phyloP scores from a whole-genome alignment of 139 green algal species.

The Volvox reticuliferus region DNA sequence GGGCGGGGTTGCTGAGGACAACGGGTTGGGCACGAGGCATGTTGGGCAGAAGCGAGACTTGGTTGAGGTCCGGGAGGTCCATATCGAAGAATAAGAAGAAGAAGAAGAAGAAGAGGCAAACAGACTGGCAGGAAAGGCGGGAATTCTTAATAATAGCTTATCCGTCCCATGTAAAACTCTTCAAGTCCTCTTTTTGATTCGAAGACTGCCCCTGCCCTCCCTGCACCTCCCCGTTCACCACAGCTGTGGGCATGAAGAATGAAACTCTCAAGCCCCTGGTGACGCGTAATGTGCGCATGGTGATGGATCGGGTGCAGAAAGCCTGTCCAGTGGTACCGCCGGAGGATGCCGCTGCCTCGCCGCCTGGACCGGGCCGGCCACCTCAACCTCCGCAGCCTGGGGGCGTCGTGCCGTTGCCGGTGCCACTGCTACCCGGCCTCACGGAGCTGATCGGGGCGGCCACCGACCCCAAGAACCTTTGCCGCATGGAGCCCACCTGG shows the following conservation, averaged over 20 bases:
- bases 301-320: conserved; percentile 10
- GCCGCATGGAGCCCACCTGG: conserved; percentile 95
- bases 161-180: too few relatives aligned
- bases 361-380: not conserved
- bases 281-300: conserved; percentile 14
- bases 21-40: too few relatives aligned
- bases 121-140: too few relatives aligned
- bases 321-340: conserved; percentile 29
- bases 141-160: too few relatives aligned
- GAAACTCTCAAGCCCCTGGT: conserved; percentile 55
- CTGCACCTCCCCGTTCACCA: not conserved
- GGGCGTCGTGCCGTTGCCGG: not conserved
- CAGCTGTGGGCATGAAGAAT: conserved; percentile 35
- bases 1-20: too few relatives aligned
- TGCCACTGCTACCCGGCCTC: conserved; percentile 74
- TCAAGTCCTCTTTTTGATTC: not conserved
- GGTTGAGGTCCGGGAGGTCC: too few relatives aligned
- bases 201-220: not conserved
- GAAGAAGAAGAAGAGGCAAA: too few relatives aligned
- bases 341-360: conserved; percentile 17
- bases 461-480: conserved; percentile 81
- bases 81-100: too few relatives aligned
- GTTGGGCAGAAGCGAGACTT: too few relatives aligned
- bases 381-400: not conserved
- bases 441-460: conserved; percentile 86